Base-by-base conservation (phyloP, 441 rosid species). In the Metrosideros polymorpha region DNA sequence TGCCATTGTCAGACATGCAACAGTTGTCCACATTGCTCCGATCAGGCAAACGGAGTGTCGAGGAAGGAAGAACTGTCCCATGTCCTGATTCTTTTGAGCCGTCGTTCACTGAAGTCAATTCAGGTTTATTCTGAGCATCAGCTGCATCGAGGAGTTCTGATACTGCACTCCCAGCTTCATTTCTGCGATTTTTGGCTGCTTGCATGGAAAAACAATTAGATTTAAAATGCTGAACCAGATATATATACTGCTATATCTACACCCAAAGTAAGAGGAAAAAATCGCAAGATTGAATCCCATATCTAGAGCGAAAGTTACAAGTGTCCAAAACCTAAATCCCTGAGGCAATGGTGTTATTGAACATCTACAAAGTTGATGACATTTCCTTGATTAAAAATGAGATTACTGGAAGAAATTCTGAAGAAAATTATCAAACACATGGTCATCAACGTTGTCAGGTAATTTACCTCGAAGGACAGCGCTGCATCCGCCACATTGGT, bases 401-500 rank as follows among this genome's bases (percentile, higher is more conserved):
- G 35, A 84, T 32, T 71, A 39, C 39, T 39, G 79, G 61, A 71
- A 50, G 42, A 42, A 43, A 45, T 75, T n/a, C 59, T 19, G 29
- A 43, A 35, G 27, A 82, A 57, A 32, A 17, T 29, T 42, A 82
- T 13, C 77, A 90, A 83, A 71, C 47, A 29, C 35, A 35, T 3
- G 6, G 49, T 24, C 49, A 39, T 24, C 45, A 71, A 71, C 39
- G 47, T 71, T 39, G 39, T 71, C 47, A 3, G n/a, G 79, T 39
- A 71, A 71, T 35, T 82, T 83, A 97, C 99, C 99, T 92, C 89
- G 93, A 84, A 98, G 98, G 90, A 87, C 85, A 3, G 93, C 84
- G 47, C 86, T 90, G 84, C 99, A 98, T 85, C 93, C 93, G 82
- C 98, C 99, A 83, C 99, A 98, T 85, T 85, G 86, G 86, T 95